Base-by-base conservation (phyloP, 2,329 filamentous ascomycete genomes). In the Didymellaceae sp. region DNA sequence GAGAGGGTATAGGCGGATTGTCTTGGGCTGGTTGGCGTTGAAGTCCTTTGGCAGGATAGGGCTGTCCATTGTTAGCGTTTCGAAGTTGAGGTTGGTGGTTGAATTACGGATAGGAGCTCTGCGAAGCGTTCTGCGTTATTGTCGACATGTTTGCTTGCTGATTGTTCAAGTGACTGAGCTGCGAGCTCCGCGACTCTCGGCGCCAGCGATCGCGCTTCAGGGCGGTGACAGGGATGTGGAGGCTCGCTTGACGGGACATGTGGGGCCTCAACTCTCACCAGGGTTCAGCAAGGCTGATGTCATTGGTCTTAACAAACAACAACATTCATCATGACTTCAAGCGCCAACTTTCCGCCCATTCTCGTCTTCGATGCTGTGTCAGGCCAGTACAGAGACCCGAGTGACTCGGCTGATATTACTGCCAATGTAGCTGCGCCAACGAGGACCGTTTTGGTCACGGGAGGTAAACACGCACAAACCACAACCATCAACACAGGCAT, bases 1-100 rank as follows among this genome's bases (percentile, higher is more conserved):
- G 39, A 99, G 84, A 25, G 94, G 94, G 71, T 92, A 97, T 20
- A 99, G 84, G 44, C 90, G 89, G 68, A 99, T 92, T 2, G 91
- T 94, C 63, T 86, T 79, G 25, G 93, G 91, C 75, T 99, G 94
- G 72, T 93, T 91, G 43, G 84, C 86, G 71, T 92, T 90, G 82
- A 99, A 99, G 61, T 86, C 77, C 57, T 90, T 86, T 20, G 92
- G 91, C 44, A 90, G 82, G 56, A 87, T 86, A 18, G 93, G 91
- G 14, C 84, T 85, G 41, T 21, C 14, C n/a, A 8, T 1, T 16
- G 28, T 65, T 28, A 63, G 54, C 45, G 5, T 25, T 5, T 2
- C 10, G 28, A 20, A 20, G 13, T 9, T 6, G 1, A 6, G 5
- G 6, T n/a, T 1, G 5, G 9, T 5, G 16, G 3, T 8, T 1